Conservation (phyloP, 345 rosid genomes). For the Moringa oleifera region DNA sequence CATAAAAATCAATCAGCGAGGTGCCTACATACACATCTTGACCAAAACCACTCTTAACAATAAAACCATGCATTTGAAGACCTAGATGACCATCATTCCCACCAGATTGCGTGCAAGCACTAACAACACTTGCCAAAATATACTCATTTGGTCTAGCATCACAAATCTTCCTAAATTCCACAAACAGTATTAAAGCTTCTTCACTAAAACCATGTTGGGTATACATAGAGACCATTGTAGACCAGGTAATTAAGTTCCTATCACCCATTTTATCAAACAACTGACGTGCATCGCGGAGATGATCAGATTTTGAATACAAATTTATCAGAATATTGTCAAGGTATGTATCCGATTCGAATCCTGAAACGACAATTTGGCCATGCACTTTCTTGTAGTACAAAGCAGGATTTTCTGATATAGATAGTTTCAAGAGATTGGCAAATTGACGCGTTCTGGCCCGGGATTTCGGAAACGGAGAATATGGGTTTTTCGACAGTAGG, state of each 20-base stretch:
- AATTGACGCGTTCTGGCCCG: conserved; percentile 29
- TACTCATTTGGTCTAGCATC: conserved; percentile 43
- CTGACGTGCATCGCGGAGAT: conserved; percentile 28
- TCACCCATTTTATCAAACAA: conserved; percentile 55
- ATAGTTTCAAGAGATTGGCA: conserved; percentile 36
- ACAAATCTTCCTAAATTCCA: conserved; percentile 36
- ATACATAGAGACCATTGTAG: conserved; percentile 65
- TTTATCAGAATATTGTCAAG: conserved; percentile 41
- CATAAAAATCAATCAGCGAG: conserved; percentile 50
- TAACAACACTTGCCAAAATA: conserved; percentile 59
- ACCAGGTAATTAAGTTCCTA: conserved; percentile 68
- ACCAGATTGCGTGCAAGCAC: conserved; percentile 41
- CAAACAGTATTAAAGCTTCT: conserved; percentile 41
- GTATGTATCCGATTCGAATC: conserved; percentile 35
- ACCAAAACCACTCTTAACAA: conserved; percentile 52
- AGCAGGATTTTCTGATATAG: conserved; percentile 17
- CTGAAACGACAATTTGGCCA: conserved; percentile 39
- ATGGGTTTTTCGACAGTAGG: conserved; percentile 12
- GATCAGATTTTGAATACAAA: conserved; percentile 19
- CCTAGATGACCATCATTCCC: conserved; percentile 22
- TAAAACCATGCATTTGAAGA: conserved; percentile 49
- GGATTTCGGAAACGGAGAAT: conserved; percentile 13
- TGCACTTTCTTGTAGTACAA: conserved; percentile 32
- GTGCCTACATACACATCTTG: conserved; percentile 65
- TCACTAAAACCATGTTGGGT: conserved; percentile 32